Percentiles rank a stretch among this genome's conserved stretches.
phyloP scores from a whole-genome alignment of 2,329 filamentous ascomycete species.

The Fusarium aywerte region DNA sequence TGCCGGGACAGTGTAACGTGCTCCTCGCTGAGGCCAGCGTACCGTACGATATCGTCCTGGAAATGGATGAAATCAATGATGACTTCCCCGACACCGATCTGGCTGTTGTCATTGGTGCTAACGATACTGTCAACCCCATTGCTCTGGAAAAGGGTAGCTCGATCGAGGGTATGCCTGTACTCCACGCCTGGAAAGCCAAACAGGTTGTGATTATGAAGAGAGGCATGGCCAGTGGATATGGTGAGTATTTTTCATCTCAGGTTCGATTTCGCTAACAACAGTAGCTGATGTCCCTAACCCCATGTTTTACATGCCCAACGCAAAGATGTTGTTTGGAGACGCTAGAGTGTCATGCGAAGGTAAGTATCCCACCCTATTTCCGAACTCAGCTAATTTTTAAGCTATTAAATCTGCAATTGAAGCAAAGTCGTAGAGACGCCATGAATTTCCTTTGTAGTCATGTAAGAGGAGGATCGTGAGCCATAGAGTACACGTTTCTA shows the following conservation, averaged over 20 bases:
- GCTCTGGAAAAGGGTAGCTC: conserved; percentile 83
- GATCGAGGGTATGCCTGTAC: conserved; percentile 91
- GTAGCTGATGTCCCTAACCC: conserved; percentile 88
- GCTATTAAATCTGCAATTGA: conserved; percentile 57
- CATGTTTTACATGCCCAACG: conserved; percentile 92
- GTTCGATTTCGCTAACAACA: conserved; percentile 26
- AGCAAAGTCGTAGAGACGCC: conserved; percentile 45
- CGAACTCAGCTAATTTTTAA: conserved; percentile 44
- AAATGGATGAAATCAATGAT: conserved; percentile 97
- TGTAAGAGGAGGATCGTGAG: conserved; percentile 23
- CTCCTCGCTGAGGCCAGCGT: conserved; percentile 88
- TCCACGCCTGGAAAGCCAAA: conserved; percentile 95
- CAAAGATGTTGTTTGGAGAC: conserved; percentile 92
- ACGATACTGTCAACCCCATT: conserved; percentile 93
- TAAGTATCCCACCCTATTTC: conserved; percentile 53
- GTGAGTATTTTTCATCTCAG: conserved; percentile 55
- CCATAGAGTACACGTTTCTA: conserved; percentile 41
- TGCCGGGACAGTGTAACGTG: conserved; percentile 95
- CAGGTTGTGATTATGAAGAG: conserved; percentile 94
- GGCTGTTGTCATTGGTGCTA: conserved; percentile 89
- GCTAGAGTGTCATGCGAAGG: conserved; percentile 86
- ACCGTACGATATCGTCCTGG: conserved; percentile 89
- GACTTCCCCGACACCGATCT: conserved; percentile 88
- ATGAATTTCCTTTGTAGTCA: conserved; percentile 28
- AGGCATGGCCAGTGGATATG: conserved; percentile 88